Evolutionary conservation across 202 grass and related monocot genomes (phyloP).

Genomic region (Schoenoplectus tabernaemontani): DNA sequence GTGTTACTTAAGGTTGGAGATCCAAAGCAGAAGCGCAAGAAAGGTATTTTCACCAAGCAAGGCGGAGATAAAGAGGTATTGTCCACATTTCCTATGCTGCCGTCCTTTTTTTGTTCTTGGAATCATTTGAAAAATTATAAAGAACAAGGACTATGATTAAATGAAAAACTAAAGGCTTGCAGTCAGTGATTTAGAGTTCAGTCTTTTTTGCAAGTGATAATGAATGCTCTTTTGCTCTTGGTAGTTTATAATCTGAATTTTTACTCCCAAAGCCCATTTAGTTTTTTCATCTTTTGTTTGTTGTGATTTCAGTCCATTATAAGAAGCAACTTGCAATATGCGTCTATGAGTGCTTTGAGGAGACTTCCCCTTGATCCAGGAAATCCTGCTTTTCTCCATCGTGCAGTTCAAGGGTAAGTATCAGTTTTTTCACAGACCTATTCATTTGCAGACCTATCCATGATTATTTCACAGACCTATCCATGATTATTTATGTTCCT

Average conservation of each 20-base stretch:
- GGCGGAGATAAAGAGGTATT: conserved; percentile 97
- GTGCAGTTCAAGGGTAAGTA: conserved; percentile 84
- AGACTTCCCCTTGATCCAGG: conserved; percentile 96
- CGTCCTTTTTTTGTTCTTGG: conserved; percentile 6
- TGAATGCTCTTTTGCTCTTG: neutral
- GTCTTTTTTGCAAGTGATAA: neutral
- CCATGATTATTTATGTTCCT: conserved; percentile 14
- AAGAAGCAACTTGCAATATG: conserved; percentile 89
- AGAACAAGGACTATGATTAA: neutral
- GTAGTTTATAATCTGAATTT: conserved; percentile 2
- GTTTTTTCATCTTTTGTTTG: neutral
- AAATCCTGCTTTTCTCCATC: conserved; percentile 92
- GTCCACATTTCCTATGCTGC: conserved; percentile 15
- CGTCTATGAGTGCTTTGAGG: conserved; percentile 86
- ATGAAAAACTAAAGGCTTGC: neutral
- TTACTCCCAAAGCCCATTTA: neutral
- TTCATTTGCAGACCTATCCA: conserved; percentile 26
- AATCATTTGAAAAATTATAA: neutral
- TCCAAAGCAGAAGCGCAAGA: conserved; percentile 87
- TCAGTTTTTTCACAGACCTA: neutral
- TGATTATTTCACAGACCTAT: conserved; percentile 23
- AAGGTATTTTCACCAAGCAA: conserved; percentile 98
- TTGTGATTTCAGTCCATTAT: conserved; percentile 61
- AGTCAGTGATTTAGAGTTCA: neutral
- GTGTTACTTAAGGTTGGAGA: conserved; percentile 74